A percentile compares a stretch with the other conserved stretches of the same genome.
Evolutionary conservation across 352 stramenopile species (phyloP).

Genomic region (Phytophthora europaea): DNA sequence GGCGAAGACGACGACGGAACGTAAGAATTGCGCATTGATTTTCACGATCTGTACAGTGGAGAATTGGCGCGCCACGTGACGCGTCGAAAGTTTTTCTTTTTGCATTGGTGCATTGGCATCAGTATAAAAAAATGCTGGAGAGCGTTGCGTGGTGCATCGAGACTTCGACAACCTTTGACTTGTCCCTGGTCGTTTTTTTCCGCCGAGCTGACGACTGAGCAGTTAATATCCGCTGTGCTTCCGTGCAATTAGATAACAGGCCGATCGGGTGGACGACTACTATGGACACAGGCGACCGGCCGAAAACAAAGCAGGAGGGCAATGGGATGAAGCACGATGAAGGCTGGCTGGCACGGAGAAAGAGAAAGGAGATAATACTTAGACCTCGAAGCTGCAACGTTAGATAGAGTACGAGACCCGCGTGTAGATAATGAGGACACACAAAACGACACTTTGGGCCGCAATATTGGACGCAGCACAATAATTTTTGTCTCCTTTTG

Average conservation of each 20-base stretch:
- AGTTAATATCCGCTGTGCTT: conserved; percentile 77
- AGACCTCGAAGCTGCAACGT: conserved; percentile 19
- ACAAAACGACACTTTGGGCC: conserved; percentile 15
- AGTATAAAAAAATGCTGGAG: background rate
- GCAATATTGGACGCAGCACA: background rate
- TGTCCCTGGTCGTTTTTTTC: conserved; percentile 4
- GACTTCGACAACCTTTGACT: conserved; percentile 10
- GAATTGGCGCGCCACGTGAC: conserved; percentile 6
- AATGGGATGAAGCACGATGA: conserved; percentile 10
- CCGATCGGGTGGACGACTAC: conserved; percentile 13
- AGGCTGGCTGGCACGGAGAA: background rate
- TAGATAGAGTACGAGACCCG: conserved; percentile 38
- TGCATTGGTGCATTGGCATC: conserved; percentile 13
- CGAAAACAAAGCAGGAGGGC: conserved; percentile 28
- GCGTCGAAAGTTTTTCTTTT: conserved; percentile 2
- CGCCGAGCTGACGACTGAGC: conserved; percentile 77
- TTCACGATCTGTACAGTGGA: conserved; percentile 9
- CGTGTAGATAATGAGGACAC: conserved; percentile 23
- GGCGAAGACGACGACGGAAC: conserved; percentile 85
- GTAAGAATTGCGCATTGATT: conserved; percentile 50
- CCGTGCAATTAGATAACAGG: conserved; percentile 71
- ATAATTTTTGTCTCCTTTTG: background rate
- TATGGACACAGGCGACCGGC: conserved; percentile 22
- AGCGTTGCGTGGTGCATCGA: conserved; percentile 20
- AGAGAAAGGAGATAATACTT: conserved; percentile 9